Base-by-base conservation (phyloP, 2,329 filamentous ascomycete species). In the Talaromyces islandicus region DNA sequence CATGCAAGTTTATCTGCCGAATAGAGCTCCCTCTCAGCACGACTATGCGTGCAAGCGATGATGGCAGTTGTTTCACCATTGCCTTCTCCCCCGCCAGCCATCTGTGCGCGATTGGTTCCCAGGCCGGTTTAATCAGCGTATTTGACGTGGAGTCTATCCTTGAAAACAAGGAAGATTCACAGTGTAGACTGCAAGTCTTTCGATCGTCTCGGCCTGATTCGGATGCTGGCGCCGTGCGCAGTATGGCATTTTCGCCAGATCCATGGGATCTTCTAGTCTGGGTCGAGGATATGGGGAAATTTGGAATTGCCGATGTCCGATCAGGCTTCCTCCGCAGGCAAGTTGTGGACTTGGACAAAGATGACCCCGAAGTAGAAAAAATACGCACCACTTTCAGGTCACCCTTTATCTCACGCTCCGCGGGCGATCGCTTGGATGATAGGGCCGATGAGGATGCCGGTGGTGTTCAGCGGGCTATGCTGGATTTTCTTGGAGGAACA, bases 241-340 rank as follows among this genome's bases (percentile, higher is more conserved):
- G 92, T 63, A 95, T 97, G 89, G 83, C 88, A 1, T 99, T 99
- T 71, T 92, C 90, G 4, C 92, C 93, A 0, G 89, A 90, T 1
- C 91, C 92, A 0, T 93, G 88, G 80, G 93, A 97, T 70, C 83
- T 99, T 19, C 79, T 99, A 46, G 89, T 95, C 7, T 97, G 94
- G 92, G 90, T 92, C 9, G 94, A 99, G 74, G 90, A 96, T 68
- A 88, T 90, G 64, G 79, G 78, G 17, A 72, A 76, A 63, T 76
- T 76, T 51, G 79, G 78, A 7, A 66, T 81, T 60, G 77, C 77
- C 32, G 79, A 81, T 66, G 68, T 80, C 54, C 78, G 79, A 43
- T 77, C 76, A 60, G 69, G 68, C n/a, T 80, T 80, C 61, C 65
- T 71, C 30, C 74, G 78, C 54, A 71, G 77, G 56, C 78, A 81